Evolutionary conservation across 257 asterid genomes (phyloP), one percentile per base, ranked within the genome.

Genomic region (Mentha longifolia): DNA sequence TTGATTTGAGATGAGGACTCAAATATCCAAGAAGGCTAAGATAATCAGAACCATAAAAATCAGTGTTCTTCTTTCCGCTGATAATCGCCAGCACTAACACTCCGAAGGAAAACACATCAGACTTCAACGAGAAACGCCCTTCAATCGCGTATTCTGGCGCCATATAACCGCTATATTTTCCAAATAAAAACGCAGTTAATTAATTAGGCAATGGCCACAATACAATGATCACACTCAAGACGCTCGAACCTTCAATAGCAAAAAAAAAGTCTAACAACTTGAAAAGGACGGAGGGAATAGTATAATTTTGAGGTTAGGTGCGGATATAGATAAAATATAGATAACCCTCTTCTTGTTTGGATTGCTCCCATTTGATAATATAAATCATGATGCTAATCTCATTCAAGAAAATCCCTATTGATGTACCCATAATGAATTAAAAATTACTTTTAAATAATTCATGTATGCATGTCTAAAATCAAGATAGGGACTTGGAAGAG

Each of bases 381-480:
- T 17, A 17, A 16, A 51, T 1, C 1, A 52, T 50, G 25, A 16
- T 50, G 25, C 3, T 17, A 51, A 51, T 51, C 14, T 51, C 13
- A 22, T 51, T 51, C 31, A 5, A n/a, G n/a, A 56, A 12, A 2
- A 56, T 12, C 9, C 2, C 10, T 13, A 56, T 13, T 12, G 35
- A 25, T 56, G 16, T 56, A 25, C 25, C 55, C 51, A 64, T 25
- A 46, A 73, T 33, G 11, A 51, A 20, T 28, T 50, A 61, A n/a
- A n/a, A n/a, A 31, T 39, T 14, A 20, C 4, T 68, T 20, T 0
- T 15, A n/a, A 1, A 60, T 62, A 51, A 64, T 64, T 64, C 54
- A 54, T 43, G n/a, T n/a, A n/a, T n/a, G 72, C 9, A 73, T 9
- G 43, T 68, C 16, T 16, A 52, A 19, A 52, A 54, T 51, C 12